These are phyloP conservation scores for Chytriomyces sp. DNA, from an alignment of 192 early-diverging fungal genomes.

Conservation along the genomic window DNA sequence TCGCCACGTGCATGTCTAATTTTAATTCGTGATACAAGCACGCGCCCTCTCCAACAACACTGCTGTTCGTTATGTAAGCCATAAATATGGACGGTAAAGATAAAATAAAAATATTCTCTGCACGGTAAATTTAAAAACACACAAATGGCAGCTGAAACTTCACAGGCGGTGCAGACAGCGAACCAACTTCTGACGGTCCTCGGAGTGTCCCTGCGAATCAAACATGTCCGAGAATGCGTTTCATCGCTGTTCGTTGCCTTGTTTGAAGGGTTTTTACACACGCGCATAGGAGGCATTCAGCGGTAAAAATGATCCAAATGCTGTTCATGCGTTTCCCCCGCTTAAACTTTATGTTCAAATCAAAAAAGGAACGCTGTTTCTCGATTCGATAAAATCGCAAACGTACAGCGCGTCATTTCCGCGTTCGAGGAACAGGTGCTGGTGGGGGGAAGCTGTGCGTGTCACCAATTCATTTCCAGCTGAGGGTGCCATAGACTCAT, in stretches of 20 bases:
- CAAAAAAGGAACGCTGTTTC: background rate
- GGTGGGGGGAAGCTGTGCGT: no score
- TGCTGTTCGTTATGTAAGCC: no score
- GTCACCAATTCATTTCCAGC: no score
- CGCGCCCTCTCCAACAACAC: no score
- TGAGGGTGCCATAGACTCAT: no score
- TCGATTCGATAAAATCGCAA: background rate
- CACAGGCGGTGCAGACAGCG: background rate
- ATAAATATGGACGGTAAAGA: no score
- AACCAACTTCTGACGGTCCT: background rate
- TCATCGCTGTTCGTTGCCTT: conserved; percentile 34
- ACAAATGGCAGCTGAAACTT: no score
- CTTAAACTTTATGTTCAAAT: background rate
- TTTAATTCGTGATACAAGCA: no score
- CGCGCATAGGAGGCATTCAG: conserved; percentile 11
- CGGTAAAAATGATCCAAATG: background rate
- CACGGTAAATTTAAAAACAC: no score
- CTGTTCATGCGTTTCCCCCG: background rate
- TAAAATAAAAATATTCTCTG: no score
- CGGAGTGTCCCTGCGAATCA: conserved; percentile 8
- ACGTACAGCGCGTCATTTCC: background rate
- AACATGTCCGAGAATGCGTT: conserved; percentile 22
- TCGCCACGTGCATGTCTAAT: no score
- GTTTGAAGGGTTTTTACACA: conserved; percentile 21
- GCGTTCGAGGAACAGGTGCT: conserved; percentile 5